A percentile compares a stretch with the other conserved stretches of the same genome.
These are phyloP conservation scores for Aspergillus ochraceus DNA, from an alignment of 2,329 filamentous ascomycete genomes.

Conservation along the genomic window DNA sequence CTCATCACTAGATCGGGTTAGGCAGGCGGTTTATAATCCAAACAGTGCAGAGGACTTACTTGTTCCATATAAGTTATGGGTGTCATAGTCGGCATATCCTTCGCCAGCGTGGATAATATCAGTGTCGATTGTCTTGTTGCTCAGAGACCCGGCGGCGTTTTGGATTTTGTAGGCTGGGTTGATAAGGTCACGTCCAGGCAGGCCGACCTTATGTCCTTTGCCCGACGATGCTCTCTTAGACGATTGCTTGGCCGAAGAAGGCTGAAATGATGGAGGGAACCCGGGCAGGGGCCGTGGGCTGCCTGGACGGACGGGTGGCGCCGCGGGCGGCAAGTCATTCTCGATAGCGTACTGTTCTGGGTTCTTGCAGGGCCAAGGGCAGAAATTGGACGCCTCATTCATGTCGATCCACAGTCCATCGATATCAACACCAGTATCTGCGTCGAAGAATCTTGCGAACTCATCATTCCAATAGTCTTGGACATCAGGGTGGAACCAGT, in stretches of 20 bases:
- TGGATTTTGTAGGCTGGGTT: slow-evolving; percentile 65
- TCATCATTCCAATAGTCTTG: slow-evolving; percentile 69
- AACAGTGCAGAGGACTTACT: slow-evolving; percentile 38
- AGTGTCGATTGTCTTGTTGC: slow-evolving; percentile 64
- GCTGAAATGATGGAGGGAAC: slow-evolving; percentile 68
- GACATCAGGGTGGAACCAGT: slow-evolving; percentile 71
- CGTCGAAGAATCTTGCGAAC: slow-evolving; percentile 64
- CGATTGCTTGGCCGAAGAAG: slow-evolving; percentile 33
- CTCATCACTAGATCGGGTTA: slow-evolving; percentile 63
- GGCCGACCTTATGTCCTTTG: slow-evolving; percentile 52
- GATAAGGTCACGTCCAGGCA: slow-evolving; percentile 64
- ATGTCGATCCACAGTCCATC: slow-evolving; percentile 78
- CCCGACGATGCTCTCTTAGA: slow-evolving; percentile 5
- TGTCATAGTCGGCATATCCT: slow-evolving; percentile 69
- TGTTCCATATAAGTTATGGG: slow-evolving; percentile 73
- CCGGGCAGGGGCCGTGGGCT: slow-evolving; percentile 65
- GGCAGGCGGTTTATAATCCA: background rate
- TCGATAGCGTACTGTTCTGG: slow-evolving; percentile 51
- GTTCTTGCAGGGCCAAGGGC: slow-evolving; percentile 57
- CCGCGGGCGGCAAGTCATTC: slow-evolving; percentile 54
- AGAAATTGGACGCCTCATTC: slow-evolving; percentile 59
- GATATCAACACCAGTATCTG: slow-evolving; percentile 67
- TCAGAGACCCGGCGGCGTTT: slow-evolving; percentile 56
- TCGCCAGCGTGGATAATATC: slow-evolving; percentile 65
- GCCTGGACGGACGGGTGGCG: slow-evolving; percentile 62